A percentile compares a stretch with the other conserved stretches of the same genome.
phyloP scores from a whole-genome alignment of 305 asterid species.

The Solanum hybrid region DNA sequence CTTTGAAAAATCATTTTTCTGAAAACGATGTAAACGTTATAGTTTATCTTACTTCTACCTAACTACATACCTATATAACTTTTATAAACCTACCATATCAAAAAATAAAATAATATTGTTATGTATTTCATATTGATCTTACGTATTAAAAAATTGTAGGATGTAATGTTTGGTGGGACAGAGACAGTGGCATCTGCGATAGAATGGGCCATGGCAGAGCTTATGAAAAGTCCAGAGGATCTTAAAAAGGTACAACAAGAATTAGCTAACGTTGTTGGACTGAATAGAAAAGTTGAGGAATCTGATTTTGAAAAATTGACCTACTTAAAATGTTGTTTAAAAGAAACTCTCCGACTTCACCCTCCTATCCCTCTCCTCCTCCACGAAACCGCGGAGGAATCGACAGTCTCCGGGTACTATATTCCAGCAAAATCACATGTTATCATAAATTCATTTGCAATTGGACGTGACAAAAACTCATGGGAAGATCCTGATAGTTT shows the following conservation, averaged over 20 bases:
- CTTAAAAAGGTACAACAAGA: conserved; percentile 58
- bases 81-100: background rate
- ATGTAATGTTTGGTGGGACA: conserved; percentile 93
- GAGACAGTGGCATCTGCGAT: conserved; percentile 84
- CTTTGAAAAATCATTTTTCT: background rate
- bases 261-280: conserved; percentile 48
- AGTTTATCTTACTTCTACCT: background rate
- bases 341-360: conserved; percentile 81
- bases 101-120: background rate
- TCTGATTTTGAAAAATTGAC: conserved; percentile 49
- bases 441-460: conserved; percentile 72
- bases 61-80: background rate
- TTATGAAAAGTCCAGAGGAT: conserved; percentile 47
- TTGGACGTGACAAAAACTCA: conserved; percentile 53
- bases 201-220: conserved; percentile 81
- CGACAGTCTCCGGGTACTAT: conserved; percentile 51
- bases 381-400: conserved; percentile 62
- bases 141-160: conserved; percentile 9
- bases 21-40: background rate
- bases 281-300: conserved; percentile 53
- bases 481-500: conserved; percentile 58
- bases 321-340: conserved; percentile 55
- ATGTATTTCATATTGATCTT: background rate
- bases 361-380: conserved; percentile 91
- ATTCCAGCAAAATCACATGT: conserved; percentile 60